Evolutionary conservation across 2,329 filamentous ascomycete genomes (phyloP).

Genomic region (Aspergillus tamarii): DNA sequence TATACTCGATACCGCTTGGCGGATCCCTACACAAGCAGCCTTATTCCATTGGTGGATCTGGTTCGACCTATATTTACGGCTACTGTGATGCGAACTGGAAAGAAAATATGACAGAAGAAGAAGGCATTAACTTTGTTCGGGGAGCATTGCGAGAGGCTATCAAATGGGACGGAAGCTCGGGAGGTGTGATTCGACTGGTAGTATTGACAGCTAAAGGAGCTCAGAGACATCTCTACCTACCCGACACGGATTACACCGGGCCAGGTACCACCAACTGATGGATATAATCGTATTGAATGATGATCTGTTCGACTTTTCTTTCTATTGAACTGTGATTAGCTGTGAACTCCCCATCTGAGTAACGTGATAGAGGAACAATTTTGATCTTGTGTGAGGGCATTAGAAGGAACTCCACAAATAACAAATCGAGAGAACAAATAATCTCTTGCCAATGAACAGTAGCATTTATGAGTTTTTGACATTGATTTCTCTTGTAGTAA

Average conservation of each 20-base stretch:
- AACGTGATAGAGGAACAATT: slow-evolving; percentile 16
- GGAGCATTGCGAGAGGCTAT: slow-evolving; percentile 89
- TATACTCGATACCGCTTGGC: slow-evolving; percentile 95
- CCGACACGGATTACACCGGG: slow-evolving; percentile 83
- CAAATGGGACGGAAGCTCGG: slow-evolving; percentile 99
- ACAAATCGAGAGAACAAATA: neutral
- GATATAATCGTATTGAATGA: slow-evolving; percentile 18
- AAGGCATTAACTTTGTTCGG: slow-evolving; percentile 92
- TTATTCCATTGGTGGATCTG: slow-evolving; percentile 93
- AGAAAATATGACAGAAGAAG: slow-evolving; percentile 90
- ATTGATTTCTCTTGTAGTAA: neutral
- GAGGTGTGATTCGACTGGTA: slow-evolving; percentile 97
- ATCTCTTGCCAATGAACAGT: neutral
- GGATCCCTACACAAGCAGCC: slow-evolving; percentile 97
- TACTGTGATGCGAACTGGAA: slow-evolving; percentile 97
- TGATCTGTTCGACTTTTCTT: slow-evolving; percentile 19
- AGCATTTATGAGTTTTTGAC: neutral
- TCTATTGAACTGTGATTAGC: neutral
- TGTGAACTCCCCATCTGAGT: slow-evolving; percentile 7
- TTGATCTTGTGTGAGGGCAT: neutral
- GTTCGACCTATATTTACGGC: slow-evolving; percentile 98
- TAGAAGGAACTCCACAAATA: neutral
- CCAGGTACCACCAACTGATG: slow-evolving; percentile 57
- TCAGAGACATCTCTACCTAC: slow-evolving; percentile 91
- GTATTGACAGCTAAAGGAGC: slow-evolving; percentile 89